These are phyloP conservation scores for Combretum micranthum DNA, from an alignment of 345 rosid species.

Conservation along the genomic window DNA sequence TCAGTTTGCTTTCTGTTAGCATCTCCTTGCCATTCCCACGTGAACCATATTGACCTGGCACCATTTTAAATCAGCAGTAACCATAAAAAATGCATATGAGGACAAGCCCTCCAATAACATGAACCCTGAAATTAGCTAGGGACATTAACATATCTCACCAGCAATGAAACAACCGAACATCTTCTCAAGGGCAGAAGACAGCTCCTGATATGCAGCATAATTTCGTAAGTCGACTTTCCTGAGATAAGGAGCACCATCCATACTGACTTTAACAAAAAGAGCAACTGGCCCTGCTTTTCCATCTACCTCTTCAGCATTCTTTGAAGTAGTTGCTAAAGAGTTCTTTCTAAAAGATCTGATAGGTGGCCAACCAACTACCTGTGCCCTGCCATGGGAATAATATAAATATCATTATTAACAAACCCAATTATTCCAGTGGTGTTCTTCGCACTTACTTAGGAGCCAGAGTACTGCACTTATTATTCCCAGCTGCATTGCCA, in stretches of 20 bases:
- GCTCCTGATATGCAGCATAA: slow-evolving; percentile 46
- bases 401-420: not conserved
- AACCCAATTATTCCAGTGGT: not conserved
- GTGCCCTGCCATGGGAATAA: slow-evolving; percentile 38
- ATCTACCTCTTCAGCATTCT: slow-evolving; percentile 52
- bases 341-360: slow-evolving; percentile 62
- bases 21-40: slow-evolving; percentile 41
- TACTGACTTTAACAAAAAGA: slow-evolving; percentile 60
- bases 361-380: slow-evolving; percentile 85
- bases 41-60: slow-evolving; percentile 51
- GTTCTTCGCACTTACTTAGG: slow-evolving; percentile 35
- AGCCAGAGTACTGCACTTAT: slow-evolving; percentile 38
- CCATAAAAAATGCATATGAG: slow-evolving; percentile 15
- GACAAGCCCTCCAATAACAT: not conserved
- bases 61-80: slow-evolving; percentile 18
- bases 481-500: slow-evolving; percentile 21
- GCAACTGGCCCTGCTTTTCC: slow-evolving; percentile 54
- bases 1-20: slow-evolving; percentile 47
- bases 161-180: slow-evolving; percentile 68
- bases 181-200: slow-evolving; percentile 70
- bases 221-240: slow-evolving; percentile 61
- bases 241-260: slow-evolving; percentile 79
- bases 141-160: slow-evolving; percentile 25
- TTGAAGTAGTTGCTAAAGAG: slow-evolving; percentile 46
- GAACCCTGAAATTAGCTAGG: not conserved